These are phyloP conservation scores for Aspergillus caelatus DNA, from an alignment of 2,329 filamentous ascomycete species.

Conservation along the genomic window DNA sequence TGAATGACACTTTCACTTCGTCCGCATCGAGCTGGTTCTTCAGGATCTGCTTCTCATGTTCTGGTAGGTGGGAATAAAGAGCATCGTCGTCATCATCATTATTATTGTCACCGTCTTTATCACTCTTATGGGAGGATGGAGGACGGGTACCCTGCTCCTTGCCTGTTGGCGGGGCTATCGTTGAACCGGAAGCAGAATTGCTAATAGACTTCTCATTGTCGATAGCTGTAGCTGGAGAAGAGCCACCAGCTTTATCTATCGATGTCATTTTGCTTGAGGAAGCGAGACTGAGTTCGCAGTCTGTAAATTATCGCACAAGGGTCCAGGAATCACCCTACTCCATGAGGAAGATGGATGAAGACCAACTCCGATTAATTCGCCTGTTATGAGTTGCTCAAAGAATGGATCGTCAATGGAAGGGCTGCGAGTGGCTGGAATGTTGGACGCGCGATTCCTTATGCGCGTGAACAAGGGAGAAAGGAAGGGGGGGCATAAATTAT, in stretches of 20 bases:
- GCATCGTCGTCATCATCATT: constrained; percentile 49
- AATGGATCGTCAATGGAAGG: background rate
- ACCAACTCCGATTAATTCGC: background rate
- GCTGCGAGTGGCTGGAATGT: background rate
- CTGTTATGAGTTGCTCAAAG: background rate
- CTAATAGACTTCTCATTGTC: constrained; percentile 21
- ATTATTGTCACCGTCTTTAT: constrained; percentile 32
- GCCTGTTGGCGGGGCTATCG: constrained; percentile 17
- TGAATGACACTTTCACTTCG: constrained; percentile 64
- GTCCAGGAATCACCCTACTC: constrained; percentile 11
- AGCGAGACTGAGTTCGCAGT: background rate
- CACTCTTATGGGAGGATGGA: constrained; percentile 11
- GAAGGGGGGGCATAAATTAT: background rate
- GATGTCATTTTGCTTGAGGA: background rate
- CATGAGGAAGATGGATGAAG: constrained; percentile 14
- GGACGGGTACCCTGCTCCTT: constrained; percentile 22
- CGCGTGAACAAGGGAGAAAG: background rate
- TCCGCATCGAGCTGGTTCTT: constrained; percentile 69
- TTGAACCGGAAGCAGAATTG: constrained; percentile 28
- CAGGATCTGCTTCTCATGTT: constrained; percentile 68
- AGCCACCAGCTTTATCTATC: constrained; percentile 6
- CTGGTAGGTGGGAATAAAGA: constrained; percentile 64
- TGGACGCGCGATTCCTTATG: background rate
- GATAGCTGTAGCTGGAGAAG: constrained; percentile 3
- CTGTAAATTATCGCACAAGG: background rate